Evolutionary conservation across 495 filamentous ascomycete species (phyloP).

Genomic region (Aspergillus biplanus): DNA sequence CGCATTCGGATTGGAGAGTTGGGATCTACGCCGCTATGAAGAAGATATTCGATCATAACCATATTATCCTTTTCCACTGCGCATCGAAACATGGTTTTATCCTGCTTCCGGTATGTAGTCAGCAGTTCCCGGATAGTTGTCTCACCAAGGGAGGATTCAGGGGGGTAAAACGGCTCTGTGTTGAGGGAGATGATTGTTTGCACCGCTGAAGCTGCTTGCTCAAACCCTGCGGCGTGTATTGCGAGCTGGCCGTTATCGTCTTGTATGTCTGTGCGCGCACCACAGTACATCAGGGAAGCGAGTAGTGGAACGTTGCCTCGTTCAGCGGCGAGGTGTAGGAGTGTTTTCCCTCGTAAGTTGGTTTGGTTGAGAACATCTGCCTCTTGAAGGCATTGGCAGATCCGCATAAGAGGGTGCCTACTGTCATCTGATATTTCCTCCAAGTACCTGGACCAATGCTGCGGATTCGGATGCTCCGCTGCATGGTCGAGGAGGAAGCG

Average conservation of each 20-base stretch:
- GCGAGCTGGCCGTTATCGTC: constrained; percentile 1
- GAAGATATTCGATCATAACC: neutral
- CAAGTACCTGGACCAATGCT: constrained; percentile 4
- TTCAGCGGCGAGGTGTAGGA: constrained; percentile 18
- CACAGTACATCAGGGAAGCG: neutral
- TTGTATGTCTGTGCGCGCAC: neutral
- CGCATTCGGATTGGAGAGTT: neutral
- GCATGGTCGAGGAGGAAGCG: neutral
- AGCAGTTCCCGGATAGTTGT: neutral
- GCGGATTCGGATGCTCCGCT: too few species aligned
- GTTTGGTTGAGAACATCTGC: neutral
- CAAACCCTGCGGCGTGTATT: constrained; percentile 5
- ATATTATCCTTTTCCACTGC: neutral
- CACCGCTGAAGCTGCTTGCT: neutral
- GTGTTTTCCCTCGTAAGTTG: constrained; percentile 2
- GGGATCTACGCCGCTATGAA: constrained; percentile 3
- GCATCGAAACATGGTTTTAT: neutral
- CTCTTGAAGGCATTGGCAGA: constrained; percentile 2
- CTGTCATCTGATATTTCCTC: neutral
- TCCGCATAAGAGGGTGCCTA: neutral
- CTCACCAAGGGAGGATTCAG: neutral
- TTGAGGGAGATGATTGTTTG: neutral
- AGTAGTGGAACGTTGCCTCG: constrained; percentile 1
- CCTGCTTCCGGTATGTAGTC: neutral
- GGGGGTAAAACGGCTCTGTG: neutral